Conservation (phyloP, 2,329 filamentous ascomycete species). For the Alternaria gaisen region DNA sequence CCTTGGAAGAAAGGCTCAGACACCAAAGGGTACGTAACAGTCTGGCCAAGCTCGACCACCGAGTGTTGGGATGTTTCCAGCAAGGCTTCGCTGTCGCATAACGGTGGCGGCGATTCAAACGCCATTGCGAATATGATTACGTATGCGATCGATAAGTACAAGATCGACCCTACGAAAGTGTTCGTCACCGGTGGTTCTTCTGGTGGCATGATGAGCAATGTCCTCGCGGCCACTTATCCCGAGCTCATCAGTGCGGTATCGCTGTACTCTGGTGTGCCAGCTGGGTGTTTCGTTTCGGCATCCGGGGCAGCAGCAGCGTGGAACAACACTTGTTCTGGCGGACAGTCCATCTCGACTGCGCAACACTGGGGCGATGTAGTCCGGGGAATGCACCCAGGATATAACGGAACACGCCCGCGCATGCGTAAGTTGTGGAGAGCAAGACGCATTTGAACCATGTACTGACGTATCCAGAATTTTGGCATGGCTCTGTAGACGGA, state of each 20-base stretch:
- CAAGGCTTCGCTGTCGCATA: constrained; percentile 62
- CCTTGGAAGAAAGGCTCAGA: constrained; percentile 45
- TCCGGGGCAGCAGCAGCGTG: constrained; percentile 56
- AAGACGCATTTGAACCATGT: background rate
- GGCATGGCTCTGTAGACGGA: constrained; percentile 63
- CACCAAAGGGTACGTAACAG: constrained; percentile 41
- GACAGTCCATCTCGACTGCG: constrained; percentile 56
- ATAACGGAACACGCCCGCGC: constrained; percentile 60
- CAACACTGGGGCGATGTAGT: constrained; percentile 61
- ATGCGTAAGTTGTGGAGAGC: constrained; percentile 47
- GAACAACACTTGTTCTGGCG: constrained; percentile 63
- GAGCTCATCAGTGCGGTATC: constrained; percentile 62
- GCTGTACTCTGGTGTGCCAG: constrained; percentile 63
- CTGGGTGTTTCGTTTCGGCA: constrained; percentile 62
- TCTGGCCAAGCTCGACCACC: constrained; percentile 43
- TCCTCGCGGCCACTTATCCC: constrained; percentile 62
- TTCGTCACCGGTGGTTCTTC: constrained; percentile 65
- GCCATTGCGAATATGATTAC: constrained; percentile 68
- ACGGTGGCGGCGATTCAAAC: constrained; percentile 66
- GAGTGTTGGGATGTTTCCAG: constrained; percentile 69
- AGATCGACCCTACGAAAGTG: constrained; percentile 60
- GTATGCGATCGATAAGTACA: constrained; percentile 63
- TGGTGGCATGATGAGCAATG: constrained; percentile 55
- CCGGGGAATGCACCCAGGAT: constrained; percentile 60
- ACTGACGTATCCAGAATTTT: constrained; percentile 56